Percentiles rank a stretch among this genome's conserved stretches.
phyloP scores from a whole-genome alignment of 176 grass and related monocot species.

The Avena eriantha region DNA sequence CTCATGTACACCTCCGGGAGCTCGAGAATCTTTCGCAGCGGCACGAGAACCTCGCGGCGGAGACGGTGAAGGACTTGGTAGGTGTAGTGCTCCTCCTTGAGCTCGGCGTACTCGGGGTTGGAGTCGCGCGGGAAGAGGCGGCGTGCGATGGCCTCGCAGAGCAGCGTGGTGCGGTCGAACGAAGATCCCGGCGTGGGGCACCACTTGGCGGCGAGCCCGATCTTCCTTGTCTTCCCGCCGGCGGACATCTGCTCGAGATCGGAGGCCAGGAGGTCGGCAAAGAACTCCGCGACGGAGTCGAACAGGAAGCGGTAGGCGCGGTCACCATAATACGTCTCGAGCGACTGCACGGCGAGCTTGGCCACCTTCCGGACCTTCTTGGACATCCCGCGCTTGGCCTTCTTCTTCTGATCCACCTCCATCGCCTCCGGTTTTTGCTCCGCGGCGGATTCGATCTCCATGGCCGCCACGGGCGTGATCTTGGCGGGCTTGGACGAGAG shows the following conservation, averaged over 20 bases:
- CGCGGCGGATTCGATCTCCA: neutral
- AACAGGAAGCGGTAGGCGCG: constrained; percentile 61
- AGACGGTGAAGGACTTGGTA: constrained; percentile 58
- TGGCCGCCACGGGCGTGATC: neutral
- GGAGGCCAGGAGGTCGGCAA: constrained; percentile 50
- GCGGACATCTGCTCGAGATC: constrained; percentile 42
- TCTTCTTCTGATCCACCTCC: neutral
- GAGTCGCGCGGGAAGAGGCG: constrained; percentile 57
- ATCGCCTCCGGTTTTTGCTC: neutral
- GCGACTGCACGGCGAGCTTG: constrained; percentile 42
- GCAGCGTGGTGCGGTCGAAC: constrained; percentile 47
- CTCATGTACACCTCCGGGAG: constrained; percentile 70
- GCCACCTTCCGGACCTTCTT: constrained; percentile 34
- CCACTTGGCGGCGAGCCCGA: constrained; percentile 73
- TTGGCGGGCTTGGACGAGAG: constrained; percentile 21
- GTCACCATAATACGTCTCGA: constrained; percentile 56
- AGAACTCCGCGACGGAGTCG: constrained; percentile 51
- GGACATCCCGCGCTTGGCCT: neutral
- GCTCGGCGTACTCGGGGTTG: constrained; percentile 40
- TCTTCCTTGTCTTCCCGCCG: constrained; percentile 15
- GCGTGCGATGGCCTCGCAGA: constrained; percentile 67
- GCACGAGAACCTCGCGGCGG: constrained; percentile 51
- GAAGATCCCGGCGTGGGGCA: constrained; percentile 62
- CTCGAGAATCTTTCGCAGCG: constrained; percentile 47
- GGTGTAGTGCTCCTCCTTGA: constrained; percentile 61